phyloP scores from a whole-genome alignment of 352 stramenopile species.

The Pythium apleroticum region DNA sequence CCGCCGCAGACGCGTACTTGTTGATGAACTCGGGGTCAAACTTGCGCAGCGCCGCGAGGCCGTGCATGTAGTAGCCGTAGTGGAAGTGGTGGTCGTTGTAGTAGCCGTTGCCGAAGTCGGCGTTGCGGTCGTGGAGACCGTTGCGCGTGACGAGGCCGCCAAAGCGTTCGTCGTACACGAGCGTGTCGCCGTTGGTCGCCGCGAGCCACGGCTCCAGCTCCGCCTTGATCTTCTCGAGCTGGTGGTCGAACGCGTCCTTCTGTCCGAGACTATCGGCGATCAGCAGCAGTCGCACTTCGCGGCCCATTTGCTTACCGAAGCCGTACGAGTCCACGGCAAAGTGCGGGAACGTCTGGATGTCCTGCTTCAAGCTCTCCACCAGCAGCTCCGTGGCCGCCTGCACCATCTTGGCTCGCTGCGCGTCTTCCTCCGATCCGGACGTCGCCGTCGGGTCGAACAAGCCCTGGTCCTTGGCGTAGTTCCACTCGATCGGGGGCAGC shows the following conservation, averaged over 20 bases:
- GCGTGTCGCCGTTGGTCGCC: conserved; percentile 53
- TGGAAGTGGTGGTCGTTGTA: conserved; percentile 94
- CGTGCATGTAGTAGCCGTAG: conserved; percentile 93
- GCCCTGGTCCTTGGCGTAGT: conserved; percentile 54
- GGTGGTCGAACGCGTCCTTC: conserved; percentile 38
- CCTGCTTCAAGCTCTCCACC: conserved; percentile 38
- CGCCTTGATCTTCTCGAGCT: conserved; percentile 57
- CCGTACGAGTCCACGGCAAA: conserved; percentile 68
- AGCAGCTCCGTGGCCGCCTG: conserved; percentile 47
- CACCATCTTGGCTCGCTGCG: conserved; percentile 23
- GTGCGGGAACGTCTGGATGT: conserved; percentile 51
- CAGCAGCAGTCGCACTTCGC: conserved; percentile 66
- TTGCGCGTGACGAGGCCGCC: conserved; percentile 90
- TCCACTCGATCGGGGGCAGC: conserved; percentile 59
- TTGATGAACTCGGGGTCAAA: conserved; percentile 74
- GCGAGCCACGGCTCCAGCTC: conserved; percentile 65
- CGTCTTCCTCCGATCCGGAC: conserved; percentile 7
- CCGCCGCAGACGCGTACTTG: conserved; percentile 47
- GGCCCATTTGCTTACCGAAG: conserved; percentile 79
- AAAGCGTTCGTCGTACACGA: conserved; percentile 93
- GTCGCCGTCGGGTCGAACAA: conserved; percentile 42
- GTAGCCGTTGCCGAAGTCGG: conserved; percentile 87
- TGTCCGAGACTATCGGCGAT: conserved; percentile 78
- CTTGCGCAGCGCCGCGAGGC: conserved; percentile 71
- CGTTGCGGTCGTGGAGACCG: conserved; percentile 55